Percentiles rank a stretch among this genome's conserved stretches.
These are phyloP conservation scores for Datisca glomerata DNA, from an alignment of 306 rosid species.

Conservation along the genomic window DNA sequence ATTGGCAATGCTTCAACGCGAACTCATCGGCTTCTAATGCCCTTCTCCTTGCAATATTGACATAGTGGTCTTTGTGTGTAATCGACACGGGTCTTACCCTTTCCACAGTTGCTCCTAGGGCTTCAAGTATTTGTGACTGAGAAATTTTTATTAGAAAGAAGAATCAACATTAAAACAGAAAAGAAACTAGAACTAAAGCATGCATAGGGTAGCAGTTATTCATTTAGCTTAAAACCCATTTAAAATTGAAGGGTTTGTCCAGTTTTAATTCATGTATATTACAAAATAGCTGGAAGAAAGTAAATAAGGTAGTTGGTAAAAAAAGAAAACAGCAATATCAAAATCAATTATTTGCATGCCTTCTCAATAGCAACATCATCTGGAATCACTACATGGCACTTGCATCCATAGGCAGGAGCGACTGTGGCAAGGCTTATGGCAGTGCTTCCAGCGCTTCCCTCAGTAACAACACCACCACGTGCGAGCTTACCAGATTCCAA, in stretches of 20 bases:
- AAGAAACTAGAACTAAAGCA: too few species aligned
- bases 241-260: too few species aligned
- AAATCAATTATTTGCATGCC: conserved; percentile 23
- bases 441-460: conserved; percentile 94
- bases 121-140: conserved; percentile 78
- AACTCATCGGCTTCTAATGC: conserved; percentile 68
- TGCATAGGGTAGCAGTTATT: too few species aligned
- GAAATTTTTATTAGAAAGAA: neutral
- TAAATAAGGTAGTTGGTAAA: too few species aligned
- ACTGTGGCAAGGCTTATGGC: conserved; percentile 91
- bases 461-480: conserved; percentile 76
- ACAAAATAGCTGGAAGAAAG: too few species aligned
- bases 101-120: conserved; percentile 83
- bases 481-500: conserved; percentile 54
- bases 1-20: conserved; percentile 22
- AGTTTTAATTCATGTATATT: too few species aligned
- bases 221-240: too few species aligned
- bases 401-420: conserved; percentile 90
- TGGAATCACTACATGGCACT: conserved; percentile 81
- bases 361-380: conserved; percentile 95
- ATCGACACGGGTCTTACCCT: conserved; percentile 92
- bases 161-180: too few species aligned
- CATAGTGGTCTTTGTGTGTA: conserved; percentile 78
- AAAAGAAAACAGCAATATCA: neutral
- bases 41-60: conserved; percentile 71